Conservation (phyloP, 179 eudicot species). For the Gypsophila paniculata region DNA sequence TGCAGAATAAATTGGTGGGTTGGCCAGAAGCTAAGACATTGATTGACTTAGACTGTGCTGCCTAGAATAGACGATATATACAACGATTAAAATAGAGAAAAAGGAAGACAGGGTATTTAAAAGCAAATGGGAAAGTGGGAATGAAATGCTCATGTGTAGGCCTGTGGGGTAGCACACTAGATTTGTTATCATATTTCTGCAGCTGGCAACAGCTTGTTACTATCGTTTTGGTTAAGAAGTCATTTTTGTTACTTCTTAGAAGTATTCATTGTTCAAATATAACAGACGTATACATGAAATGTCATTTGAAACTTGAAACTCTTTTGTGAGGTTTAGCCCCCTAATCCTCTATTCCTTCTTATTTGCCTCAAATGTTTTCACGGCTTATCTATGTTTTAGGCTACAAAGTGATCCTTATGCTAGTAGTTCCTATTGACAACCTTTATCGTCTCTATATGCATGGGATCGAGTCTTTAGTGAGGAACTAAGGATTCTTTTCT, state of each 20-base stretch:
- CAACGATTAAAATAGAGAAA: too few relatives aligned
- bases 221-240: neutral
- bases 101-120: too few relatives aligned
- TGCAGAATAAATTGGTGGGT: neutral
- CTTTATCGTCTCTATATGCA: neutral
- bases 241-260: neutral
- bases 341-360: neutral
- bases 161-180: too few relatives aligned
- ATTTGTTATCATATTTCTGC: too few relatives aligned
- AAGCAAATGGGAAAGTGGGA: too few relatives aligned
- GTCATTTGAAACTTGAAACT: neutral
- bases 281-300: neutral
- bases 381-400: neutral
- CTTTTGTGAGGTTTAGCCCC: neutral
- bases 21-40: too few relatives aligned
- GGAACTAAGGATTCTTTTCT: neutral
- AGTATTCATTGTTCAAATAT: neutral
- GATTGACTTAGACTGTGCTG: neutral
- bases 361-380: neutral
- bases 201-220: neutral
- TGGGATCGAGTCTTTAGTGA: neutral
- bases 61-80: too few relatives aligned
- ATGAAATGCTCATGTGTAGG: too few relatives aligned
- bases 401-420: constrained; percentile 1
- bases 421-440: neutral